Percentiles rank a stretch among this genome's conserved stretches.
Evolutionary conservation across 176 grass and related monocot species (phyloP).

Genomic region (Triticum dicoccoides): DNA sequence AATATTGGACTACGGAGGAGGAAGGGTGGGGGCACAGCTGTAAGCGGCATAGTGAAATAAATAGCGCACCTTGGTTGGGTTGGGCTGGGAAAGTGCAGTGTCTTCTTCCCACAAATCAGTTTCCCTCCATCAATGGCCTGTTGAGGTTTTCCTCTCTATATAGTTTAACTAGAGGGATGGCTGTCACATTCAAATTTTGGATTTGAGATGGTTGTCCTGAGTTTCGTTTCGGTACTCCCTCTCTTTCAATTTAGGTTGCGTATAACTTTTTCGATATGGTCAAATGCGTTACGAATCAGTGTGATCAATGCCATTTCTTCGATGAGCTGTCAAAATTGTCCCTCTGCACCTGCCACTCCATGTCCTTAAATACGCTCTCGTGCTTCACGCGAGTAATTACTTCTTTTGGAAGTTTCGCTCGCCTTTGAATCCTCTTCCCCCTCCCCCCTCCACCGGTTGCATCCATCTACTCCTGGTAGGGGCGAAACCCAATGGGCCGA

Average conservation of each 20-base stretch:
- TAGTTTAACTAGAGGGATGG: neutral
- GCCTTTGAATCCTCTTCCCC: neutral
- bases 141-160: neutral
- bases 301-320: neutral
- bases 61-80: neutral
- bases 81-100: neutral
- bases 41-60: conserved; percentile 6
- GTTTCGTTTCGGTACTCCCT: neutral
- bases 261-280: neutral
- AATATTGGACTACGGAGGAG: conserved; percentile 1
- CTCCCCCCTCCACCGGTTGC: neutral
- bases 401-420: neutral
- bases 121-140: neutral
- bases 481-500: no score
- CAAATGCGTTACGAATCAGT: neutral
- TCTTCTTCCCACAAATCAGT: neutral
- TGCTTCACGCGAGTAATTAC: neutral
- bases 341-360: neutral
- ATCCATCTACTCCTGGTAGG: neutral
- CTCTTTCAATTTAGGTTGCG: neutral
- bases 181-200: neutral
- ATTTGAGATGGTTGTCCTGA: neutral
- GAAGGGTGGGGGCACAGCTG: neutral
- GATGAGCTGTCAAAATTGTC: neutral
- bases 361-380: neutral